Evolutionary conservation across 306 rosid genomes (phyloP).

Genomic region (Purshia tridentata): DNA sequence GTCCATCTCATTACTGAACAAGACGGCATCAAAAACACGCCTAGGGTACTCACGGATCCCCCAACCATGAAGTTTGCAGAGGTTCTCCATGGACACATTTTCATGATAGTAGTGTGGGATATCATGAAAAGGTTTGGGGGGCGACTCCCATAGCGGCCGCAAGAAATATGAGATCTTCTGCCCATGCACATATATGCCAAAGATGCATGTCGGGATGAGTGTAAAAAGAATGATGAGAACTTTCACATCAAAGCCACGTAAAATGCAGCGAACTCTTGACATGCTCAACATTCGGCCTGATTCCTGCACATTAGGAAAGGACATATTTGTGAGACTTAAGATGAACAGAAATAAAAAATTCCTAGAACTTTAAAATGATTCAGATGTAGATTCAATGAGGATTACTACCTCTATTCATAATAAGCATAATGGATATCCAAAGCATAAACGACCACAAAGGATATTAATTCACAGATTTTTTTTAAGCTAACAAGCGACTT

Average conservation of each 20-base stretch:
- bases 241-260: constrained; percentile 84
- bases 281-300: constrained; percentile 65
- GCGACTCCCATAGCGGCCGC: constrained; percentile 93
- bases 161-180: constrained; percentile 98
- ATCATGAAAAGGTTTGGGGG: constrained; percentile 80
- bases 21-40: constrained; percentile 92
- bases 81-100: constrained; percentile 85
- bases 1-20: constrained; percentile 93
- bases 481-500: not conserved
- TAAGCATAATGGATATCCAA: not conserved
- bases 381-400: not conserved
- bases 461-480: not conserved
- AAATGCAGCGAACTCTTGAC: constrained; percentile 89
- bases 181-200: constrained; percentile 78
- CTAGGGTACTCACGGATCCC: constrained; percentile 86
- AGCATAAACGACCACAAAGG: not conserved
- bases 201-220: constrained; percentile 62
- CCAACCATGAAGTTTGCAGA: constrained; percentile 96
- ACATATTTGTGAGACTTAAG: not conserved
- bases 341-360: not conserved
- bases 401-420: not conserved
- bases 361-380: not conserved
- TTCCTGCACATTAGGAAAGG: constrained; percentile 53
- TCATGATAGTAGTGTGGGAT: constrained; percentile 89
- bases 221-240: constrained; percentile 72